A percentile compares a stretch with the other conserved stretches of the same genome.
Conservation (phyloP, 257 asterid species). For the Lycium barbarum region DNA sequence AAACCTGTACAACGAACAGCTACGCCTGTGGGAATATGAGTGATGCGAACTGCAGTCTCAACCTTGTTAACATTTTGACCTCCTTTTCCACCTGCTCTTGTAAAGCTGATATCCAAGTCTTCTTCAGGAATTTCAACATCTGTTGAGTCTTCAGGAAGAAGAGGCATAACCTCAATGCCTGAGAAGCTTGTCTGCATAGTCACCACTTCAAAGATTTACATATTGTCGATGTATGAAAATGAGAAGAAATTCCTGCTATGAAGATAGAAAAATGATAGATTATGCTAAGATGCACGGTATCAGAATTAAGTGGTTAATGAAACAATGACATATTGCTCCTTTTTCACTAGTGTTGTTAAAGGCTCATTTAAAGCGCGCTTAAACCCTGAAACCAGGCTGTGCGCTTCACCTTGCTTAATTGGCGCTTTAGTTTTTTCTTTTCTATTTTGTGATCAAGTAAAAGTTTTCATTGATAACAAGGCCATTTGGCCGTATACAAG, state of each 20-base stretch:
- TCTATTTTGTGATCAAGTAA: too few species aligned
- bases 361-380: background rate
- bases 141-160: constrained; percentile 86
- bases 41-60: constrained; percentile 94
- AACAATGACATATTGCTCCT: constrained; percentile 23
- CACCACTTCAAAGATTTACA: constrained; percentile 29
- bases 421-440: background rate
- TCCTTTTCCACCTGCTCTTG: constrained; percentile 97
- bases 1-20: constrained; percentile 91
- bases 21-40: constrained; percentile 94
- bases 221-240: background rate
- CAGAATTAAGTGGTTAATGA: background rate
- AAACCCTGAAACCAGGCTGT: constrained; percentile 10
- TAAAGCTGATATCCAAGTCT: constrained; percentile 77
- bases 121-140: constrained; percentile 93
- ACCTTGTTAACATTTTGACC: constrained; percentile 98
- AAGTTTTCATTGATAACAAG: too few species aligned
- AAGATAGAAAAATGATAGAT: constrained; percentile 18
- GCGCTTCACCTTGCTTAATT: background rate
- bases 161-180: constrained; percentile 98
- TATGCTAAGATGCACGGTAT: constrained; percentile 14
- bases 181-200: constrained; percentile 87
- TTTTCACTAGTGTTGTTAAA: background rate
- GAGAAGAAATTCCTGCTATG: background rate
- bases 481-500: too few species aligned